Evolutionary conservation across 805 yeast species (phyloP).

Genomic region (Barnettozyma pratensis): DNA sequence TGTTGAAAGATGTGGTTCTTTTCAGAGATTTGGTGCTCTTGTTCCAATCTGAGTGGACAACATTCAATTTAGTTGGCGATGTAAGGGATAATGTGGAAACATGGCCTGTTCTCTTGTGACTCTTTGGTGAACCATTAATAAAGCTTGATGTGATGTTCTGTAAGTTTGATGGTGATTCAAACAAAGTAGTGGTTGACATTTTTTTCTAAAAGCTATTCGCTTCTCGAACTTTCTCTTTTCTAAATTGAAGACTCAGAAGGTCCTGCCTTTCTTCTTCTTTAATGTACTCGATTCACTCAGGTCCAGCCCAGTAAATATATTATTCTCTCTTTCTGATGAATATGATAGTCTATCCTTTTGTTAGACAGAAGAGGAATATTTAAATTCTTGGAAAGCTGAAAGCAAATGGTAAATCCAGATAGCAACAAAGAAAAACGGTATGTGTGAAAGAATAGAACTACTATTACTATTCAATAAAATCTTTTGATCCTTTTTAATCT

Average conservation of each 20-base stretch:
- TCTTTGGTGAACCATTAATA: conserved; percentile 15
- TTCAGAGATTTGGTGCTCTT: conserved; percentile 19
- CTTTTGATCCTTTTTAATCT: too few relatives aligned
- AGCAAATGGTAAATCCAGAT: conserved; percentile 7
- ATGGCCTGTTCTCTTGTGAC: conserved; percentile 14
- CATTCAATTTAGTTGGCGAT: conserved; percentile 43
- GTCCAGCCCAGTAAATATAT: conserved; percentile 18
- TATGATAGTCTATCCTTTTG: too few relatives aligned
- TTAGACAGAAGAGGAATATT: neutral
- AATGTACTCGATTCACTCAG: conserved; percentile 13
- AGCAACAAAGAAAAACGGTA: conserved; percentile 1
- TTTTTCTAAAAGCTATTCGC: neutral
- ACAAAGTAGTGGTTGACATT: conserved; percentile 1
- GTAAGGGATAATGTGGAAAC: conserved; percentile 35
- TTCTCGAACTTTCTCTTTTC: neutral
- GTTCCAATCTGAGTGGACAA: conserved; percentile 35
- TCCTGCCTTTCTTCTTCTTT: conserved; percentile 3
- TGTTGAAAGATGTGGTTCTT: conserved; percentile 20
- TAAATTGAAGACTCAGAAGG: neutral
- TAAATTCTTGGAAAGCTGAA: conserved; percentile 1
- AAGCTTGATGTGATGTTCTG: conserved; percentile 9
- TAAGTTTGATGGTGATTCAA: conserved; percentile 18
- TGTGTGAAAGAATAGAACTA: too few relatives aligned
- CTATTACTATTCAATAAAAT: too few relatives aligned
- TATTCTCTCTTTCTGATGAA: neutral